Evolutionary conservation across 768 basidiomycete genomes (phyloP), one percentile per base, ranked within the genome.

Genomic region (Tricholoma sp.): DNA sequence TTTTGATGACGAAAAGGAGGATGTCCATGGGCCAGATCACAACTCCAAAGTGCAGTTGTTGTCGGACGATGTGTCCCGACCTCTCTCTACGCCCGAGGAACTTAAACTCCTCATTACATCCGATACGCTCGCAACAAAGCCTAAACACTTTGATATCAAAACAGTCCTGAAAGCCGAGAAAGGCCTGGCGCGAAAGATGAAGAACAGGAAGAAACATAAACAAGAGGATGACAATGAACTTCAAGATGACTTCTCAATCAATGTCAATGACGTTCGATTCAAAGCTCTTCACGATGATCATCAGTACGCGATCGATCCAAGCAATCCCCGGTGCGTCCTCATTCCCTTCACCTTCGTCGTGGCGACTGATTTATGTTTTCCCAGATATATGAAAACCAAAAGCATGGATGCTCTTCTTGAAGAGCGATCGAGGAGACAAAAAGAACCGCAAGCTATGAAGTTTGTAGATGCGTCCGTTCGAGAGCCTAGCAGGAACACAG

Each of bases 291-390:
- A 94, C 63, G 92, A 97, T 62, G 89, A 98, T 65, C 85, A 91
- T 63, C 82, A 86, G 32, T 98, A 91, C 61, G 95, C 96, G 0
- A 94, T 99, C 61, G 97, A 99, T 70, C 96, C 97, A 17, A 90
- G 84, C 53, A 91, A 98, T 72, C 94, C 96, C 68, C 91, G 86
- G 96, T 97, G 66, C 61, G 94, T 79, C 10, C 45, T 33, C 37
- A 33, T 51, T 32, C 20, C 11, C n/a, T 17, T 54, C 9, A 17
- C 17, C 32, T 2, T 55, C 34, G 12, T 33, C 33, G 9, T 33
- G 28, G 52, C 56, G 55, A 56, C 53, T 61, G 18, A 29, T 36
- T 57, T 52, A 15, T 13, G 13, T 44, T 13, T 37, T 17, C 54
- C 17, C 18, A 98, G 94, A 55, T 98, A 89, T 77, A 93, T 89